phyloP scores from a whole-genome alignment of 1,284 basidiomycete species.

The Sanghuangporus baumii region DNA sequence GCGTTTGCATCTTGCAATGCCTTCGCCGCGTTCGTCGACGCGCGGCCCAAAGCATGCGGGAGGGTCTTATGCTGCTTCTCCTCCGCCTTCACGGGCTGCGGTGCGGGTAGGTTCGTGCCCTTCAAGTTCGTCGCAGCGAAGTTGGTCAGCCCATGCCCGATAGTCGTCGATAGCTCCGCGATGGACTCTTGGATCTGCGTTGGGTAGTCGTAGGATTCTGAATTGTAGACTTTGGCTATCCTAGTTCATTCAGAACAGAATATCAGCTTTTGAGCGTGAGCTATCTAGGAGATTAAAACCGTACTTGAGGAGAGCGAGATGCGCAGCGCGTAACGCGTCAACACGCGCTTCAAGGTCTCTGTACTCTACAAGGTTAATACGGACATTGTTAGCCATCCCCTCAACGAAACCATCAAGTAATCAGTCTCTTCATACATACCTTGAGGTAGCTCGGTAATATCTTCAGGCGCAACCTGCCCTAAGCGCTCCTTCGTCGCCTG shows the following conservation, averaged over 20 bases:
- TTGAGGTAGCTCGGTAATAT: constrained; percentile 93
- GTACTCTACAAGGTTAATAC: constrained; percentile 63
- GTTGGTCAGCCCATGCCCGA: constrained; percentile 75
- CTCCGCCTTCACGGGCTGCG: constrained; percentile 54
- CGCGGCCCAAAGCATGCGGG: constrained; percentile 86
- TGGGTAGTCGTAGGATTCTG: constrained; percentile 87
- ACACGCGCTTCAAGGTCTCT: constrained; percentile 93
- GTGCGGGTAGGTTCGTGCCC: constrained; percentile 80
- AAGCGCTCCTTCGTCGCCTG: constrained; percentile 90
- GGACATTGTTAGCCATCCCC: constrained; percentile 13
- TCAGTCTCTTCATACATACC: constrained; percentile 34
- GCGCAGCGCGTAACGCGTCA: constrained; percentile 83
- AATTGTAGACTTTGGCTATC: constrained; percentile 82
- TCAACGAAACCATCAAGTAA: not conserved
- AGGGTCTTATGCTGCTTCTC: constrained; percentile 84
- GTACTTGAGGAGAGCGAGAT: constrained; percentile 77
- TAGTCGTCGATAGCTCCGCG: constrained; percentile 63
- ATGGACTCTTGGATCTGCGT: constrained; percentile 73
- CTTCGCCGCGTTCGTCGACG: constrained; percentile 66
- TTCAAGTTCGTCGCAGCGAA: constrained; percentile 90
- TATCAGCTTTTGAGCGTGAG: not conserved
- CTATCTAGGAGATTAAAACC: constrained; percentile 20
- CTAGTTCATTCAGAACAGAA: constrained; percentile 30
- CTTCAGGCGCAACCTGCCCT: constrained; percentile 83
- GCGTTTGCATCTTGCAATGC: constrained; percentile 41